A percentile compares a stretch with the other conserved stretches of the same genome.
phyloP scores from a whole-genome alignment of 257 asterid species.

The Eucommia ulmoides region DNA sequence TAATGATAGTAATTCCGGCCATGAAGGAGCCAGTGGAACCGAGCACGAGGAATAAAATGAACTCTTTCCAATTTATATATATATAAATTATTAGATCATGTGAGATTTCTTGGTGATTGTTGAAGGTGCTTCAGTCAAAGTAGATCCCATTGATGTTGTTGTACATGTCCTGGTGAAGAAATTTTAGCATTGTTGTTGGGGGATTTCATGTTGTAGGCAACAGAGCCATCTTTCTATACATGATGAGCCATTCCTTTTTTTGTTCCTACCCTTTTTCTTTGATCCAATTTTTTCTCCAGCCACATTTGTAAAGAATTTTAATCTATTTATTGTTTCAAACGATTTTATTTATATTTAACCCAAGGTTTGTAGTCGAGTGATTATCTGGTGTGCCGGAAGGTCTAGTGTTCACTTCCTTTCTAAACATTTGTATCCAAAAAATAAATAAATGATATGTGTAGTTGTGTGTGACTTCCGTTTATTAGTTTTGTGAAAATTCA shows the following conservation, averaged over 20 bases:
- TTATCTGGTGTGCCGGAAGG: neutral
- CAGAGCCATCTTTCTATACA: neutral
- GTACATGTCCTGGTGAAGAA: neutral
- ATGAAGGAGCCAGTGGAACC: conserved; percentile 22
- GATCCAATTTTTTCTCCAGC: neutral
- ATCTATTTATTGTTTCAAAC: neutral
- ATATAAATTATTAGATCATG: too few relatives aligned
- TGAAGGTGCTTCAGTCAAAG: too few relatives aligned
- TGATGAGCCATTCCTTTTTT: neutral
- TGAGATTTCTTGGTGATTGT: too few relatives aligned
- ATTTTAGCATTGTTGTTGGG: neutral
- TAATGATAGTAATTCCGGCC: conserved; percentile 19
- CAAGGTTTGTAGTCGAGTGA: too few relatives aligned
- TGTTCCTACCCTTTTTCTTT: neutral
- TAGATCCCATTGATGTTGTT: too few relatives aligned
- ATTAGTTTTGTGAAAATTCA: too few relatives aligned
- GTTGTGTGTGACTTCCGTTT: neutral
- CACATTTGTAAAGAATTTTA: neutral
- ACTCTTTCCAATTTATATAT: too few relatives aligned
- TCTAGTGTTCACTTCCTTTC: neutral
- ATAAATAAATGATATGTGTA: neutral
- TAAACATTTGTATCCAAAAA: neutral
- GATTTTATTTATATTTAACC: neutral
- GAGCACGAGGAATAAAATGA: conserved; percentile 8
- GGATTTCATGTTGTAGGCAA: neutral